phyloP scores from a whole-genome alignment of 306 rosid species.

The Dalbergia cultrata region DNA sequence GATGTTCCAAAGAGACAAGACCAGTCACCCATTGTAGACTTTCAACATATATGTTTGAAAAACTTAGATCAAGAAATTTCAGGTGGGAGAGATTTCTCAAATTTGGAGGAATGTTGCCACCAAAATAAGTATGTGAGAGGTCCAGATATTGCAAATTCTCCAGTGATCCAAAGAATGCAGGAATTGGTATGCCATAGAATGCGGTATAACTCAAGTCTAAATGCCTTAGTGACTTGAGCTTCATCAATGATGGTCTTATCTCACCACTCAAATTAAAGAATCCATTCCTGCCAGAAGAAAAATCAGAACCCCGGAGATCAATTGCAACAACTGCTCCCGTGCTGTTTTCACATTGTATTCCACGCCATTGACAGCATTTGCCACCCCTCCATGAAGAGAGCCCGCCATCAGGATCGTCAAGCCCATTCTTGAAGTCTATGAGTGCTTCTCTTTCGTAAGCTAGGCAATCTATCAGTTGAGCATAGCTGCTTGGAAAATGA shows the following conservation, averaged over 20 bases:
- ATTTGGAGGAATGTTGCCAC: slow-evolving; percentile 45
- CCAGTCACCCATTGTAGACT: slow-evolving; percentile 52
- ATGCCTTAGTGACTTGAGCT: slow-evolving; percentile 48
- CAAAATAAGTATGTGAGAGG: slow-evolving; percentile 55
- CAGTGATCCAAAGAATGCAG: slow-evolving; percentile 51
- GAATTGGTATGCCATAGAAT: slow-evolving; percentile 47
- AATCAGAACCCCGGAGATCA: slow-evolving; percentile 40
- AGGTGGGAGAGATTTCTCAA: slow-evolving; percentile 55
- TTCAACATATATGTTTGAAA: slow-evolving; percentile 13
- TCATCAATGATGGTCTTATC: slow-evolving; percentile 55
- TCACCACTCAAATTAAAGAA: slow-evolving; percentile 56
- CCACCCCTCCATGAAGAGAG: slow-evolving; percentile 60
- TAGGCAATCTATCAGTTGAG: slow-evolving; percentile 34
- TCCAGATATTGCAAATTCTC: slow-evolving; percentile 56
- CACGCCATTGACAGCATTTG: slow-evolving; percentile 58
- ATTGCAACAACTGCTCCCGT: slow-evolving; percentile 51
- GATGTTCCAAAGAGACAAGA: slow-evolving; percentile 53
- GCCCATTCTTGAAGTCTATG: slow-evolving; percentile 56
- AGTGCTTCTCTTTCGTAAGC: slow-evolving; percentile 54
- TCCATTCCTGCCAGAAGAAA: slow-evolving; percentile 33
- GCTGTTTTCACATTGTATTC: slow-evolving; percentile 48
- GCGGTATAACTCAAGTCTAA: slow-evolving; percentile 62
- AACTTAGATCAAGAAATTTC: slow-evolving; percentile 48
- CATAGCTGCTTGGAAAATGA: neutral
- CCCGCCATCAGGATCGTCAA: slow-evolving; percentile 47